These are phyloP conservation scores for Chlamydomonas sphaeroides DNA, from an alignment of 139 green algal species.

Conservation along the genomic window DNA sequence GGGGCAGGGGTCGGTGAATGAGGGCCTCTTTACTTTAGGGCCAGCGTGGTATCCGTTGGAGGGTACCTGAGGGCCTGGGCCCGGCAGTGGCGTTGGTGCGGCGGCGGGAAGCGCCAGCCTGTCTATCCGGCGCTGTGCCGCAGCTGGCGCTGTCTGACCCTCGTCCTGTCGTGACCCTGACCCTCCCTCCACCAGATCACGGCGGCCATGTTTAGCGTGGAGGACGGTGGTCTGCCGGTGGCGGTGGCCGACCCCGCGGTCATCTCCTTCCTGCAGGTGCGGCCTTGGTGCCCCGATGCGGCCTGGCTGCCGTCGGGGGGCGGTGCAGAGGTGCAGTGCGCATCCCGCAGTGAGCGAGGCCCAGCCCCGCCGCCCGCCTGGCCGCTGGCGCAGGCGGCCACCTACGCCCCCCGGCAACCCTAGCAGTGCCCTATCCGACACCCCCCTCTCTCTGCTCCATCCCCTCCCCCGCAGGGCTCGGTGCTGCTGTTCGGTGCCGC, in stretches of 20 bases:
- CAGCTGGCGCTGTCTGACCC: constrained; percentile 13
- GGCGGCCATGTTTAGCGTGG: constrained; percentile 35
- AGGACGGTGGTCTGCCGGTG: constrained; percentile 31
- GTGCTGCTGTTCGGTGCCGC: constrained; percentile 56
- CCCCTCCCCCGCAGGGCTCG: not conserved
- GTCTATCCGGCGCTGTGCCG: not conserved
- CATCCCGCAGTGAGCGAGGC: too few relatives aligned
- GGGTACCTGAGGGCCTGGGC: too few relatives aligned
- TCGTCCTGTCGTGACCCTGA: not conserved
- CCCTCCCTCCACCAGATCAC: not conserved
- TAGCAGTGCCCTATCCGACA: too few relatives aligned
- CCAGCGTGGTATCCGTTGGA: too few relatives aligned
- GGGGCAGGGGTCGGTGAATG: not conserved
- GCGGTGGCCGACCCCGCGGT: constrained; percentile 43
- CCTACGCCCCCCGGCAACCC: not conserved
- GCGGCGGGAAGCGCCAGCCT: not conserved
- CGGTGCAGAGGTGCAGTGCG: too few relatives aligned
- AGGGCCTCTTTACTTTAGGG: not conserved
- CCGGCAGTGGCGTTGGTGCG: not conserved
- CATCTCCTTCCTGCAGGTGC: constrained; percentile 63
- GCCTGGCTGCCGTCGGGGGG: too few relatives aligned
- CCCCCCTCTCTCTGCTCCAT: too few relatives aligned
- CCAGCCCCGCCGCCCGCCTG: not conserved
- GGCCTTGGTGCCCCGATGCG: too few relatives aligned
- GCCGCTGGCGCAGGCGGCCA: not conserved